These are phyloP conservation scores for Pestalotiopsis sp. DNA, from an alignment of 2,329 filamentous ascomycete genomes.

Conservation along the genomic window DNA sequence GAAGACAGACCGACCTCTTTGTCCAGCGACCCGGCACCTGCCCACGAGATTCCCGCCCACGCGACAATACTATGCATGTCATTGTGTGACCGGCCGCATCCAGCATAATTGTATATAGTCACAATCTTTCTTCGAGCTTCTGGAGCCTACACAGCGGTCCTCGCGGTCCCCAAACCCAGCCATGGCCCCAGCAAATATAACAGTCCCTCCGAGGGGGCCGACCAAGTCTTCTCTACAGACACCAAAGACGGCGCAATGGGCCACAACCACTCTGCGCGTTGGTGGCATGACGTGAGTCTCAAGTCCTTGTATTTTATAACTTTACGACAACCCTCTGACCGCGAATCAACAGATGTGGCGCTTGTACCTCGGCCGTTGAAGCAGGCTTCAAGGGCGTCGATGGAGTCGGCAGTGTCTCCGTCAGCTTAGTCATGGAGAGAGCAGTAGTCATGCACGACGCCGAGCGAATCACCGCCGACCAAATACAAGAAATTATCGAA, in stretches of 20 bases:
- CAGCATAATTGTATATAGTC: conserved; percentile 1
- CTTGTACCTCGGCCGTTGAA: conserved; percentile 95
- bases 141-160: background rate
- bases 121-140: background rate
- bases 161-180: conserved; percentile 11
- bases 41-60: background rate
- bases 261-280: conserved; percentile 86
- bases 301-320: background rate
- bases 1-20: background rate
- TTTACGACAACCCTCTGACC: conserved; percentile 28
- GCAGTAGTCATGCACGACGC: conserved; percentile 93
- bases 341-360: conserved; percentile 65
- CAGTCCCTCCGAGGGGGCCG: conserved; percentile 43
- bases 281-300: conserved; percentile 76
- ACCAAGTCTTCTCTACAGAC: conserved; percentile 30
- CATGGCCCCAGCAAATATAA: conserved; percentile 54
- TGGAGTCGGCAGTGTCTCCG: conserved; percentile 82
- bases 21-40: background rate
- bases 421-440: conserved; percentile 92
- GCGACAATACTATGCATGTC: conserved; percentile 9
- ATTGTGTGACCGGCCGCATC: conserved; percentile 3
- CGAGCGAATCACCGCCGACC: conserved; percentile 68
- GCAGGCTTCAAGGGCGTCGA: conserved; percentile 80
- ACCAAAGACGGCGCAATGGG: conserved; percentile 62
- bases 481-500: conserved; percentile 83